phyloP scores from a whole-genome alignment of 495 filamentous ascomycete genomes.

The Pyrenula aspistea region DNA sequence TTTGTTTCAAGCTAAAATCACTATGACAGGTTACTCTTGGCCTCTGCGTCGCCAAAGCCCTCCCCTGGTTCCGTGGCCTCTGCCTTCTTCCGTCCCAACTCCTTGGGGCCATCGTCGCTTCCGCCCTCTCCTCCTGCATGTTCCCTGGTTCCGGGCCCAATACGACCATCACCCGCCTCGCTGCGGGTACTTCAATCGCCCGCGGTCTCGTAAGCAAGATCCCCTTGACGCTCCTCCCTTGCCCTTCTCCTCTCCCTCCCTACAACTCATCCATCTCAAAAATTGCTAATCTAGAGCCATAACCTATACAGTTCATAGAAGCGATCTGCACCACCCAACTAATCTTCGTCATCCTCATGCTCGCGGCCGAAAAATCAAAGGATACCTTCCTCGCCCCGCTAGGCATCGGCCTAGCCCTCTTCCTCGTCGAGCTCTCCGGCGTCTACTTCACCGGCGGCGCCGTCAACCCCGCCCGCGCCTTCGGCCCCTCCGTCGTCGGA shows the following conservation, averaged over 20 bases:
- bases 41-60: constrained; percentile 12
- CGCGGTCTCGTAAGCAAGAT: no score
- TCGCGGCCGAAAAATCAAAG: constrained; percentile 20
- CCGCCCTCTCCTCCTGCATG: constrained; percentile 19
- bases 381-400: constrained; percentile 37
- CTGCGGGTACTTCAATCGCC: constrained; percentile 14
- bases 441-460: constrained; percentile 48
- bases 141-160: constrained; percentile 20
- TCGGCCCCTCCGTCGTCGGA: constrained; percentile 11
- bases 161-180: constrained; percentile 10
- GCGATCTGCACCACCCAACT: constrained; percentile 25
- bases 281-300: no score
- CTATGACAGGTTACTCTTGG: constrained; percentile 1
- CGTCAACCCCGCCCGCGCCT: constrained; percentile 38
- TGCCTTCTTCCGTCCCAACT: constrained; percentile 24
- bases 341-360: constrained; percentile 30
- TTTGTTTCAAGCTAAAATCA: no score
- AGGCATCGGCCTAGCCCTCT: constrained; percentile 41
- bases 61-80: constrained; percentile 16
- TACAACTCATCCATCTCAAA: no score
- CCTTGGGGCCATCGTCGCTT: constrained; percentile 20
- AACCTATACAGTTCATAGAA: no score
- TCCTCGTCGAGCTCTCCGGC: constrained; percentile 33
- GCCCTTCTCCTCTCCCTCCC: no score
- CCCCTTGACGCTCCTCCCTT: no score